Conservation (phyloP, 2,329 filamentous ascomycete genomes). For the Aspergillus sp. region DNA sequence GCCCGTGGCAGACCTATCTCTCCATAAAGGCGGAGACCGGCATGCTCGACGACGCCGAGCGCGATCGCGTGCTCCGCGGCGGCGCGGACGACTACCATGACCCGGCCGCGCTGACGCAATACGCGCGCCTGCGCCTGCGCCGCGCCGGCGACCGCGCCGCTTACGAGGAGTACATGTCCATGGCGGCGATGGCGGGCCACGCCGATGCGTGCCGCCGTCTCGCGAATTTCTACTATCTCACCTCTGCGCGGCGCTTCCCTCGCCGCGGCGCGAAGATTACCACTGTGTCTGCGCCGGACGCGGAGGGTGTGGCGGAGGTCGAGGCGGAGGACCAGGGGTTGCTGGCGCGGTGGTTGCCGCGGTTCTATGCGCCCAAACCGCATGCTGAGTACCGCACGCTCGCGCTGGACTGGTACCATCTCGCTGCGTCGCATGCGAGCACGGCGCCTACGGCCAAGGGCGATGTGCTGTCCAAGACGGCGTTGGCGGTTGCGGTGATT, state of each 20-base stretch:
- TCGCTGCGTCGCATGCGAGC: conserved; percentile 22
- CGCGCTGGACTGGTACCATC: conserved; percentile 34
- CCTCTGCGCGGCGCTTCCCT: conserved; percentile 21
- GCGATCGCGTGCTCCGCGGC: conserved; percentile 20
- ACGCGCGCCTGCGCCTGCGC: conserved; percentile 23
- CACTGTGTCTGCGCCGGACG: too few relatives aligned
- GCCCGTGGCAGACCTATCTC: conserved; percentile 29
- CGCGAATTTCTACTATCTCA: conserved; percentile 37
- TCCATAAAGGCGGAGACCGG: conserved; percentile 17
- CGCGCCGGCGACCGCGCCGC: conserved; percentile 20
- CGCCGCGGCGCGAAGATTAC: conserved; percentile 15
- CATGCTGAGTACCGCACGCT: conserved; percentile 23
- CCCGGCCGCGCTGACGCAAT: conserved; percentile 23
- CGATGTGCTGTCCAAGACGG: conserved; percentile 11
- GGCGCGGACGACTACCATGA: conserved; percentile 33
- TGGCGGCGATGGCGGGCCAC: conserved; percentile 29
- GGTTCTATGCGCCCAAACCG: conserved; percentile 16
- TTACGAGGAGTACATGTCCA: conserved; percentile 36
- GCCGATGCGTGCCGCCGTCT: conserved; percentile 30
- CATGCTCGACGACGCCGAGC: conserved; percentile 3
- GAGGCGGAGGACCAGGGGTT: background rate
- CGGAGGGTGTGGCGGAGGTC: background rate
- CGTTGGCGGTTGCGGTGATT: conserved; percentile 28
- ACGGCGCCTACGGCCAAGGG: background rate
- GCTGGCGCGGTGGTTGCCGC: conserved; percentile 3